Percentiles rank a stretch among this genome's conserved stretches.
Conservation (phyloP, 352 stramenopile genomes). For the Globisporangium recalcitrans region DNA sequence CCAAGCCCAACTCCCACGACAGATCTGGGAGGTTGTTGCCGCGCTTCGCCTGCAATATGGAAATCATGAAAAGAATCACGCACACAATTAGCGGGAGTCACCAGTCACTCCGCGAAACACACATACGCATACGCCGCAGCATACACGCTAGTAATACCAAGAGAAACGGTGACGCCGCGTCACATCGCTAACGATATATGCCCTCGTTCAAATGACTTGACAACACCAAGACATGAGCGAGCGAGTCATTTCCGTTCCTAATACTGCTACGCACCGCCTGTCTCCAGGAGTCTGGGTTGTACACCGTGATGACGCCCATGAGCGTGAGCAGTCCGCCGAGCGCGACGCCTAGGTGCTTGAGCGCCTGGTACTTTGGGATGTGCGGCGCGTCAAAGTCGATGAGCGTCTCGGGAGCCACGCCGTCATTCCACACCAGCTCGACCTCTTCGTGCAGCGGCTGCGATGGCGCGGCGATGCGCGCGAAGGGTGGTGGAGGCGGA, state of each 20-base stretch:
- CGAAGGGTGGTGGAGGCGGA: conserved; percentile 73
- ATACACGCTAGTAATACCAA: neutral
- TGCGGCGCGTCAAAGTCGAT: conserved; percentile 88
- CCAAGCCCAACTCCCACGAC: conserved; percentile 76
- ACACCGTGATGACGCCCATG: conserved; percentile 75
- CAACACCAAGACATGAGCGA: neutral
- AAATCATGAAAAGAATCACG: conserved; percentile 2
- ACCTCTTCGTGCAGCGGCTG: conserved; percentile 71
- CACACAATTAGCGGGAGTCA: neutral
- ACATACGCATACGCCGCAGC: neutral
- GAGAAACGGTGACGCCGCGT: neutral
- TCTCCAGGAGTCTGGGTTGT: conserved; percentile 75
- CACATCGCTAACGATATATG: neutral
- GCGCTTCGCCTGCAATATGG: conserved; percentile 47
- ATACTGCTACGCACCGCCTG: conserved; percentile 49
- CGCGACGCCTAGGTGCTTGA: conserved; percentile 57
- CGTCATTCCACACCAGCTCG: conserved; percentile 86
- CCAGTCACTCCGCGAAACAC: neutral
- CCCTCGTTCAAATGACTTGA: neutral
- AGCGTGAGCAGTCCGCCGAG: conserved; percentile 58
- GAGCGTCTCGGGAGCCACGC: conserved; percentile 79
- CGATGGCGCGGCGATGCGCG: conserved; percentile 53
- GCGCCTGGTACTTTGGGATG: conserved; percentile 69
- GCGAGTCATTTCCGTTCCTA: neutral
- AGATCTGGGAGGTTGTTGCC: conserved; percentile 72